Evolutionary conservation across 2,329 filamentous ascomycete genomes (phyloP), one percentile per base, ranked within the genome.

Genomic region (Aspergillus hortae): DNA sequence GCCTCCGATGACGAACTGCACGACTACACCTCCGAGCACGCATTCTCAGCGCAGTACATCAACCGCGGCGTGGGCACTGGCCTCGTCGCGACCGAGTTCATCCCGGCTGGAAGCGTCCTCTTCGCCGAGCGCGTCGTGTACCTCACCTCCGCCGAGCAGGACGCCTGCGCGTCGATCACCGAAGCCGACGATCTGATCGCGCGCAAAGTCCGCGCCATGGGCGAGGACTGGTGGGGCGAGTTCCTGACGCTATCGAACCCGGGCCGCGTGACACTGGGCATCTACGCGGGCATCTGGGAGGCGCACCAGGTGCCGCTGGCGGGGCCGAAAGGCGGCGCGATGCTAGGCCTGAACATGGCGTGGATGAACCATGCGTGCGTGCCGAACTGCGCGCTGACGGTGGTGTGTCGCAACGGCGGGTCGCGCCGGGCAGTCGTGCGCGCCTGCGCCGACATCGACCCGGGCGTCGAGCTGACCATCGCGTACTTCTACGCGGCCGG

Each of bases 311-410:
- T 56, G 19, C 35, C 46, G 6, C 25, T 44, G 2, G 25, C 44
- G 6, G 47, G 44, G 5, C 42, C 35, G 3, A 21, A 12, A 14
- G 14, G 10, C 2, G 49, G 48, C 14, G 49, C 32, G 1, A 40
- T 56, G 4, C 1, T 61, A 6, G 57, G 59, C 11, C 48, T 54
- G 4, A 57, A 54, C 15, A 44, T 57, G 3, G 52, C 55, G 4
- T 58, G 51, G 42, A 41, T 63, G 15, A 66, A 67, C 19, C 65
- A 67, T 51, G 54, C 59, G 3, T 67, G 65, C 32, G 35, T 57
- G 3, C 60, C 65, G 0, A 67, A 66, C 15, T 56, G 54, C 12
- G 53, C 49, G 7, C 21, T 64, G 41, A 32, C 42, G 2, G 19
- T 53, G n/a, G 25, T 52, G n/a, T 46, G n/a, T 23, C 48, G 40